Evolutionary conservation across 1,284 basidiomycete genomes (phyloP), one percentile per base, ranked within the genome.

Genomic region (Cryptococcus sp.): DNA sequence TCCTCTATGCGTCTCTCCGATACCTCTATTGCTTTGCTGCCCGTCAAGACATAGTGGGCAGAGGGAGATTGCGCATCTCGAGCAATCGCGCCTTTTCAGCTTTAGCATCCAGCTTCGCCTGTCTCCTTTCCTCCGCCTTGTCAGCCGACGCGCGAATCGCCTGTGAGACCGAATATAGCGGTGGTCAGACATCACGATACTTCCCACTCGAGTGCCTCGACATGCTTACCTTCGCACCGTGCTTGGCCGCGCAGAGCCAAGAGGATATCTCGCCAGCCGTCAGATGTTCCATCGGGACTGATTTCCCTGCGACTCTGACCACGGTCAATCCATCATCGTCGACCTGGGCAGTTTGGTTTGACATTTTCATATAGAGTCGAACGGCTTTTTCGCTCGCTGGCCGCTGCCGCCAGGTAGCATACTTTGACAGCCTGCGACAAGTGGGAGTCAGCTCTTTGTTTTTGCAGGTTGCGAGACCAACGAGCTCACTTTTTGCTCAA

Each of bases 331-430:
- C 17, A 23, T 57, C 53, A 25, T 54, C 49, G 7, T 41, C 22
- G 20, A 62, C 47, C 5, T 41, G 39, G 16, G 16, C 41, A 6
- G 50, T 47, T 2, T 50, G 23, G 7, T 54, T 55, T 17, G 66
- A 85, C 45, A 87, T 80, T 65, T 86, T 88, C 13, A 76, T 65
- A n/a, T 95, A 78, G 42, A 88, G 78, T 10, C 76, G 69, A 59
- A 85, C 83, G 69, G 96, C 93, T 39, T 79, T 81, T 5, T 84
- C 81, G 1, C 87, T 85, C 0, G 91, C 89, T 10, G 86, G 84
- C 3, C 80, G 74, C 44, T 72, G 76, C 31, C 94, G 83, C 94
- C 94, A 97, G 16, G 76, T 77, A 0, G 93, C 91, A 47, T 81
- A 82, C 15, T 87, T 83, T 20, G 83, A 80, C 13, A 90, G 74